Evolutionary conservation across 2,329 filamentous ascomycete genomes (phyloP).

Genomic region (Scedosporium aurantiacum): DNA sequence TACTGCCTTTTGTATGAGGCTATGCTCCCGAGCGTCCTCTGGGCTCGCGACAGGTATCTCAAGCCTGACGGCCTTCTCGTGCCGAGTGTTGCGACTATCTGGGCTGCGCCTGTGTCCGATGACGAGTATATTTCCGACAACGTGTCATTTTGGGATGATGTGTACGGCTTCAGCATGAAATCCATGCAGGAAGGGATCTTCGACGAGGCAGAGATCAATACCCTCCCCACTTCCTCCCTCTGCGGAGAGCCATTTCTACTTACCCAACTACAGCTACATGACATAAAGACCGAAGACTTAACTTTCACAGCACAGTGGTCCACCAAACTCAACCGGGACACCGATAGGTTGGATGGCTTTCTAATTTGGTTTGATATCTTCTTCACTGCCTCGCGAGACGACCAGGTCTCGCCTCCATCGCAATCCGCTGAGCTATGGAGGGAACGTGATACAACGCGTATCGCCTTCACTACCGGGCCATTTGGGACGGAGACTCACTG

Average conservation of each 20-base stretch:
- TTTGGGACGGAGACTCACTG: conserved; percentile 72
- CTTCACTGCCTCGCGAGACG: conserved; percentile 56
- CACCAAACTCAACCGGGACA: conserved; percentile 47
- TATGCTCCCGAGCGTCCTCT: conserved; percentile 89
- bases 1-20: conserved; percentile 89
- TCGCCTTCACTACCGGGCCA: conserved; percentile 86
- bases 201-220: conserved; percentile 69
- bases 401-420: conserved; percentile 36
- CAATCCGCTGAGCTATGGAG: conserved; percentile 53
- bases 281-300: conserved; percentile 59
- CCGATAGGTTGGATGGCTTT: conserved; percentile 71
- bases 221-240: conserved; percentile 51
- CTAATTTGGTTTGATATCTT: conserved; percentile 92
- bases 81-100: conserved; percentile 74
- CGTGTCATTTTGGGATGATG: conserved; percentile 77
- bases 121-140: conserved; percentile 66
- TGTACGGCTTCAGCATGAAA: conserved; percentile 92
- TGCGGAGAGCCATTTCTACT: conserved; percentile 55
- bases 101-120: conserved; percentile 71
- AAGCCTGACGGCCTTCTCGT: conserved; percentile 71
- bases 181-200: conserved; percentile 77
- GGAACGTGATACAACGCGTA: conserved; percentile 44
- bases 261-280: conserved; percentile 66
- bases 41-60: conserved; percentile 78
- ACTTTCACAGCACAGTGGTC: conserved; percentile 62